These are phyloP conservation scores for Penicillium nucicola DNA, from an alignment of 495 filamentous ascomycete species.

Conservation along the genomic window DNA sequence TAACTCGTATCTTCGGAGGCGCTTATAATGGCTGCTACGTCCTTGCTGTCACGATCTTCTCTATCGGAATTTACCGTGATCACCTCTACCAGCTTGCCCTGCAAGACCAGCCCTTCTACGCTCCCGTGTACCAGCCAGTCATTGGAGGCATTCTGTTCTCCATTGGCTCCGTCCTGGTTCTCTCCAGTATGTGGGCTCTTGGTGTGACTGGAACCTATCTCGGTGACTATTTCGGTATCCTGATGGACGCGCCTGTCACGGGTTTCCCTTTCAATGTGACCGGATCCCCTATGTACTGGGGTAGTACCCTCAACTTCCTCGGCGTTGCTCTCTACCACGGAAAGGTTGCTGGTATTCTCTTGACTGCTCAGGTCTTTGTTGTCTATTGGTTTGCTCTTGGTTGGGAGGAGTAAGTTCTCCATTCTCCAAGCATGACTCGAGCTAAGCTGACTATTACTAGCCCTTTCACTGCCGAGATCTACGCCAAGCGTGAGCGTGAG, in stretches of 20 bases:
- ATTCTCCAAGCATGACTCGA: not conserved
- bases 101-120: slow-evolving; percentile 41
- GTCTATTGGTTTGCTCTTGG: slow-evolving; percentile 79
- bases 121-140: slow-evolving; percentile 65
- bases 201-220: slow-evolving; percentile 96
- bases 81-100: slow-evolving; percentile 50
- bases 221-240: slow-evolving; percentile 96
- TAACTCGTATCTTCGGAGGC: slow-evolving; percentile 85
- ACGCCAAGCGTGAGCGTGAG: slow-evolving; percentile 72
- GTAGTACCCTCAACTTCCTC: slow-evolving; percentile 86
- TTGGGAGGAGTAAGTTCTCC: slow-evolving; percentile 74
- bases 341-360: slow-evolving; percentile 78
- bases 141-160: slow-evolving; percentile 67
- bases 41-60: slow-evolving; percentile 86
- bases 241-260: slow-evolving; percentile 92
- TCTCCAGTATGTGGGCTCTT: slow-evolving; percentile 87
- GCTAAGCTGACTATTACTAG: slow-evolving; percentile 33
- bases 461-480: slow-evolving; percentile 94
- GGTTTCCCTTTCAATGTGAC: slow-evolving; percentile 95
- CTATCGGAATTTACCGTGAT: slow-evolving; percentile 84
- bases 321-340: slow-evolving; percentile 86
- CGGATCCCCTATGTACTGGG: slow-evolving; percentile 94
- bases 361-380: slow-evolving; percentile 72
- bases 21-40: slow-evolving; percentile 83
- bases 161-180: slow-evolving; percentile 77